Evolutionary conservation across 805 yeast genomes (phyloP).

Genomic region (Barnettozyma siamensis): DNA sequence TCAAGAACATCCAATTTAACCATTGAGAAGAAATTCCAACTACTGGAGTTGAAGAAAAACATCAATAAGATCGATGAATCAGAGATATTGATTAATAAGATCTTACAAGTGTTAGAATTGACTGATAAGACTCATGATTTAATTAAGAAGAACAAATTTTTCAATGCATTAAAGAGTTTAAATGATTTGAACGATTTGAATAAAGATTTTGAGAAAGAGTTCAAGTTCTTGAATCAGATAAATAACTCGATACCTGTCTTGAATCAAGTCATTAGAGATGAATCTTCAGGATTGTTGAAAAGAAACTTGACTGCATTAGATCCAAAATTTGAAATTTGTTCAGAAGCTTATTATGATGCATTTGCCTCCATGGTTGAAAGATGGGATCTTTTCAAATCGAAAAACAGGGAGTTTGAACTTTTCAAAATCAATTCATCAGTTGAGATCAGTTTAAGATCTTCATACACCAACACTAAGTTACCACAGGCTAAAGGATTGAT

Average conservation of each 20-base stretch:
- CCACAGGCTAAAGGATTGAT: slow-evolving; percentile 33
- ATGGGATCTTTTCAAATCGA: slow-evolving; percentile 49
- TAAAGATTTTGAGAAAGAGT: slow-evolving; percentile 62
- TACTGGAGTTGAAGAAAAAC: slow-evolving; percentile 57
- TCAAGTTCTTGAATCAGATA: slow-evolving; percentile 70
- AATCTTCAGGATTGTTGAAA: slow-evolving; percentile 58
- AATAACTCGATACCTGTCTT: slow-evolving; percentile 72
- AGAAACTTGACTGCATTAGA: slow-evolving; percentile 57
- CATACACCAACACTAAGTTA: slow-evolving; percentile 37
- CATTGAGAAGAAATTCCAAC: slow-evolving; percentile 52
- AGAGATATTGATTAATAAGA: slow-evolving; percentile 57
- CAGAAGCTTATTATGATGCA: slow-evolving; percentile 49
- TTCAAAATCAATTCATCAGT: slow-evolving; percentile 83
- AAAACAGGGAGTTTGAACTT: slow-evolving; percentile 39
- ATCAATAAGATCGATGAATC: slow-evolving; percentile 68
- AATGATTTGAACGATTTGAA: slow-evolving; percentile 69
- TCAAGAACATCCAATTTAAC: slow-evolving; percentile 62
- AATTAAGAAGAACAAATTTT: slow-evolving; percentile 67
- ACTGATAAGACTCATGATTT: slow-evolving; percentile 82
- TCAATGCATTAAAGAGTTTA: slow-evolving; percentile 78
- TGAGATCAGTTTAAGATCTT: slow-evolving; percentile 68
- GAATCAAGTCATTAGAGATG: slow-evolving; percentile 65
- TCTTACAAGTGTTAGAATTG: slow-evolving; percentile 77
- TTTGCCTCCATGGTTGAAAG: slow-evolving; percentile 49
- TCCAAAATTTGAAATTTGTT: slow-evolving; percentile 40